Evolutionary conservation across 2,329 filamentous ascomycete species (phyloP), one percentile per base, ranked within the genome.

Genomic region (Apiospora koreana): DNA sequence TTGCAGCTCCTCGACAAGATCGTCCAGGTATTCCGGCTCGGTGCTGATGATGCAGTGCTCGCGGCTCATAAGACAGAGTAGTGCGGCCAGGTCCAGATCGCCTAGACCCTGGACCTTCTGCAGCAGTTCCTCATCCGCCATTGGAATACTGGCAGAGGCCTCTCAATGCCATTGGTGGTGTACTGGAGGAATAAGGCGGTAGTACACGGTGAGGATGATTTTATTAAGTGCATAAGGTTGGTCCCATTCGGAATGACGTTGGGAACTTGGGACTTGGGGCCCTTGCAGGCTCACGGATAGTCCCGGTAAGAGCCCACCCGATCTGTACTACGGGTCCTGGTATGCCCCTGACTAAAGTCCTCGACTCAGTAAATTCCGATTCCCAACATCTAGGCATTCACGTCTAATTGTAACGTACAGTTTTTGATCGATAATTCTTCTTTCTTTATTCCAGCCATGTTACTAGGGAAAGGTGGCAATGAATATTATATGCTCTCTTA

Each of bases 21-120:
- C 87, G 79, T 92, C 86, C 70, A 95, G 82, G 68, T 85, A 83
- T 45, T 88, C 83, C 5, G 83, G 79, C 2, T 91, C 88, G 21
- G 93, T 93, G 81, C 94, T 92, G 77, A 98, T 90, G 75, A 98
- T 90, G 82, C 94, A 97, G 80, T 98, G 95, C 80, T 97, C 93
- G 74, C 91, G 88, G 71, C 91, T 90, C 72, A 94, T 87, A 68
- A 98, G 88, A 78, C 92, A 95, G 67, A 98, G 88, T 50, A 98
- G 86, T 18, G 93, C 84, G 31, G 95, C 96, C 71, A 98, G 89
- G 82, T 98, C 95, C 50, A 98, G 86, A 83, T 98, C 95, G 77
- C 92, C 93, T 73, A 98, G 86, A 75, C 89, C 87, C 77, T 95
- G 92, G 75, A 97, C 88, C 80, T 92, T 92, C 73, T 88, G 85